phyloP scores from a whole-genome alignment of 228 moss, liverwort and hornwort genomes.

The Sphagnum magellanicum region DNA sequence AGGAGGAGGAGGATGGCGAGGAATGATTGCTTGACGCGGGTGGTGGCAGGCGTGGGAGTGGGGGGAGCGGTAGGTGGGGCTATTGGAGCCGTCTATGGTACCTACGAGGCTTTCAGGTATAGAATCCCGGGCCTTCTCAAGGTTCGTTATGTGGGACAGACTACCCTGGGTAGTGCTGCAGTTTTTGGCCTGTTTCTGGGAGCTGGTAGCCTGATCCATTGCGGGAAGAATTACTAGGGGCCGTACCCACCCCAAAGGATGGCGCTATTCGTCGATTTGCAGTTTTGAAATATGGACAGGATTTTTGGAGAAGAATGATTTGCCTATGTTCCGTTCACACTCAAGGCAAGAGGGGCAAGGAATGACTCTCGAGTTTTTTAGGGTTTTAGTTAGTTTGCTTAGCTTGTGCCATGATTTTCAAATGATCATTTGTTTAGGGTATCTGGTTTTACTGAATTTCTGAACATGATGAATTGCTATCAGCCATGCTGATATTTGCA shows the following conservation, averaged over 20 bases:
- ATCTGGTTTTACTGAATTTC: no score
- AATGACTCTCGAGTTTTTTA: no score
- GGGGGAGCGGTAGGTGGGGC: conserved; percentile 86
- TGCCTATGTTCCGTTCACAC: not conserved
- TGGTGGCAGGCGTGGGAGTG: conserved; percentile 67
- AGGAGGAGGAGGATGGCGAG: conserved; percentile 24
- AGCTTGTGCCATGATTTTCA: no score
- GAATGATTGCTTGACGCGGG: conserved; percentile 64
- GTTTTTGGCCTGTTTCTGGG: conserved; percentile 89
- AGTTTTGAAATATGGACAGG: not conserved
- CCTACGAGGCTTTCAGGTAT: conserved; percentile 79
- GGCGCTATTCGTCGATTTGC: not conserved
- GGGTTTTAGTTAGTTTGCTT: no score
- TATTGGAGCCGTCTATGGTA: conserved; percentile 85
- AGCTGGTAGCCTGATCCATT: conserved; percentile 86
- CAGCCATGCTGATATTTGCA: no score
- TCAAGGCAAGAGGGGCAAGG: not conserved
- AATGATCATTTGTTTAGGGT: no score
- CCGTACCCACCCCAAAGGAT: not conserved
- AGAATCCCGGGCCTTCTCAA: conserved; percentile 85
- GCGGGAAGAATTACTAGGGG: conserved; percentile 74
- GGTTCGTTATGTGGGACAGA: conserved; percentile 91
- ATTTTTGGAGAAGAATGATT: not conserved
- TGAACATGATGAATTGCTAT: no score
- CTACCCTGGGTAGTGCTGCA: conserved; percentile 86